Conservation (phyloP, 306 rosid species). For the Rubus parviflorus region DNA sequence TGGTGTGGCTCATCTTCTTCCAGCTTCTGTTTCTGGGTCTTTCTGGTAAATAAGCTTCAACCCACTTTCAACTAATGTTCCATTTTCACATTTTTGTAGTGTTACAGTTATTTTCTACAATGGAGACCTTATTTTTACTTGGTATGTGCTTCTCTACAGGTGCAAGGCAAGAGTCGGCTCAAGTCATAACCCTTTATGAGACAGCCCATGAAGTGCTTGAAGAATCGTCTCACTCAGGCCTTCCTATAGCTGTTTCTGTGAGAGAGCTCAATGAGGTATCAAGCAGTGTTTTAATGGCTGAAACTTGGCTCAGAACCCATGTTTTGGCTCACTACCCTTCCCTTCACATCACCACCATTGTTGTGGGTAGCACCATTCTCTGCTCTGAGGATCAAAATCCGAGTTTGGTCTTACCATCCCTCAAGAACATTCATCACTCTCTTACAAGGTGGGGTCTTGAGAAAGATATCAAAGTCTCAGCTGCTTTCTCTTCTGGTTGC, state of each 20-base stretch:
- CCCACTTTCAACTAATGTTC: slow-evolving; percentile 10
- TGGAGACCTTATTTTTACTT: background rate
- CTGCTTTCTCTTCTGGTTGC: slow-evolving; percentile 45
- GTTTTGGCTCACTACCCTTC: slow-evolving; percentile 73
- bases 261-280: slow-evolving; percentile 51
- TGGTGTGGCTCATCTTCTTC: slow-evolving; percentile 32
- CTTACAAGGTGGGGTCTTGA: slow-evolving; percentile 88
- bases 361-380: slow-evolving; percentile 40
- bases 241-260: slow-evolving; percentile 64
- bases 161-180: slow-evolving; percentile 50
- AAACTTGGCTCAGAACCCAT: slow-evolving; percentile 63
- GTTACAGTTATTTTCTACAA: background rate
- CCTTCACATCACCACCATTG: slow-evolving; percentile 60
- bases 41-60: slow-evolving; percentile 43
- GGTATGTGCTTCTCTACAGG: slow-evolving; percentile 39
- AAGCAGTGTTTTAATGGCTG: slow-evolving; percentile 58
- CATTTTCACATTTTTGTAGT: background rate
- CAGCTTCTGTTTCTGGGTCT: slow-evolving; percentile 41
- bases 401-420: slow-evolving; percentile 38
- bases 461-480: slow-evolving; percentile 61
- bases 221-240: slow-evolving; percentile 34
- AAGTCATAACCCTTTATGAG: slow-evolving; percentile 46
- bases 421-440: slow-evolving; percentile 68
- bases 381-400: slow-evolving; percentile 42
- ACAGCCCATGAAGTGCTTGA: slow-evolving; percentile 32